Base-by-base conservation (phyloP, 2,329 filamentous ascomycete species). In the Penicillium hordei region DNA sequence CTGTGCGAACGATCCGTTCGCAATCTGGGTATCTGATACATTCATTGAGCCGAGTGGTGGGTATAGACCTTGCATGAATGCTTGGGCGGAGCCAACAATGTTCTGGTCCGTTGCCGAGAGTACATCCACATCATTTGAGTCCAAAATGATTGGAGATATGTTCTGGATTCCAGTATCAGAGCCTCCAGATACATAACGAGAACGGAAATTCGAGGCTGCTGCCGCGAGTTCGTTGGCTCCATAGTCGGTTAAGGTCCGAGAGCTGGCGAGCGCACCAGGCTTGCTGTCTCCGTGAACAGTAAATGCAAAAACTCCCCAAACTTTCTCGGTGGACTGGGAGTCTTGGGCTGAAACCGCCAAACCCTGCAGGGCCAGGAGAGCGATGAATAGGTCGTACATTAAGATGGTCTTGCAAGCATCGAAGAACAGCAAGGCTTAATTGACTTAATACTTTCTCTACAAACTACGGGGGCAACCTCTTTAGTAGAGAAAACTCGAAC, bases 21-120 rank as follows among this genome's bases (percentile, higher is more conserved):
- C 76, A 23, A 82, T 68, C 10, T 78, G 63, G 19, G 73, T 76
- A 23, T 74, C 63, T 38, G 70, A 61, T 52, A 68, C 68, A 21
- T 69, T 67, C 46, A 68, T 72, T n/a, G 48, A 36, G 48, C 75
- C 65, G 4, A 76, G 61, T 13, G 83, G 83, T 34, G 84, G 84
- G 67, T 86, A 87, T 10, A 87, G 71, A 8, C 83, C 84, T 67
- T 86, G 83, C 76, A 87, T 79, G 64, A 86, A 86, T 3, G 85
- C 83, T 62, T 84, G 81, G 13, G 83, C 83, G 3, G 83, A 84
- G 1, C 79, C 79, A 34, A 79, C 68, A 2, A 78, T 75, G 54
- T 78, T 78, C 57, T 81, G 78, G 33, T 78, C 72, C 27, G 82
- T 76, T 27, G 78, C 69, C 0, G 83, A 76, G 46, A 80, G 69